These are phyloP conservation scores for Epichloe festucae DNA, from an alignment of 2,329 filamentous ascomycete species.

Conservation along the genomic window DNA sequence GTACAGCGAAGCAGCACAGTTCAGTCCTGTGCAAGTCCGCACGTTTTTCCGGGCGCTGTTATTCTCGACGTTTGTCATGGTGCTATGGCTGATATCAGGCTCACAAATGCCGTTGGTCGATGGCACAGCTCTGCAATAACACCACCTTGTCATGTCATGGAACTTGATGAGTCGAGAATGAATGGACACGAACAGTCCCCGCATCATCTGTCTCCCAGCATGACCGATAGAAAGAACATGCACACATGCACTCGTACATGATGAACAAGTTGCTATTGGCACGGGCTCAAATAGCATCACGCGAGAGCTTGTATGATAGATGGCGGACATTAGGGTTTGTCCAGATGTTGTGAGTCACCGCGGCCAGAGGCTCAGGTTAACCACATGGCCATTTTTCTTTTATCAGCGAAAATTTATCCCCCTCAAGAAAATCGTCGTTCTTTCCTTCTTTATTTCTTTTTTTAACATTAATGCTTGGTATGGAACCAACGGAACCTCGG, in stretches of 20 bases:
- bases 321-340: neutral
- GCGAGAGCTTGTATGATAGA: neutral
- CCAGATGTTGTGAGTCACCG: neutral
- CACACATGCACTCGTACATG: neutral
- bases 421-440: neutral
- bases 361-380: neutral
- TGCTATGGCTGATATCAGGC: constrained; percentile 31
- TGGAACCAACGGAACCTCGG: too few species aligned
- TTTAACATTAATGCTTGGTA: neutral
- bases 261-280: neutral
- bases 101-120: constrained; percentile 12
- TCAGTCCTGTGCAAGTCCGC: constrained; percentile 15
- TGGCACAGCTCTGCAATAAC: neutral
- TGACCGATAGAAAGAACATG: neutral
- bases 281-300: neutral
- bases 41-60: constrained; percentile 31
- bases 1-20: constrained; percentile 6
- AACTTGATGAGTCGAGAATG: too few species aligned
- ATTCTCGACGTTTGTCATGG: constrained; percentile 27
- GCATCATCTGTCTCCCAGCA: too few species aligned
- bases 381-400: too few species aligned
- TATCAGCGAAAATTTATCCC: too few species aligned
- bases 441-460: neutral
- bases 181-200: too few species aligned
- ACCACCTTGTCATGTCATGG: neutral